phyloP scores from a whole-genome alignment of 2,329 filamentous ascomycete species.

The Sclerotinia trifoliorum region DNA sequence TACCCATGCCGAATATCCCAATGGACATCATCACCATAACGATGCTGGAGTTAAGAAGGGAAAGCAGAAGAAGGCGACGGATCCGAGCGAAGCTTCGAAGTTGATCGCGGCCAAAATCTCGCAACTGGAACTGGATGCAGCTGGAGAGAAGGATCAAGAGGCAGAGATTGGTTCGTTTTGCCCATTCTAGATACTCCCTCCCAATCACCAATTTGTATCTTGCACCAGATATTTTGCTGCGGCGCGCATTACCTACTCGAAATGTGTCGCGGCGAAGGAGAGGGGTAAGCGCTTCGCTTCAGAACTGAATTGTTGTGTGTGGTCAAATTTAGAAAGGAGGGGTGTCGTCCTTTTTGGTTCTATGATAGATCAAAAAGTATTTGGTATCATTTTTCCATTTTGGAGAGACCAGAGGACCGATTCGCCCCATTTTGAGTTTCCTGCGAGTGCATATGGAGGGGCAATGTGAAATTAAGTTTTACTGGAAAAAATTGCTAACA shows the following conservation, averaged over 20 bases:
- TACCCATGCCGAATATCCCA: conserved; percentile 36
- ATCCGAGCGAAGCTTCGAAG: conserved; percentile 87
- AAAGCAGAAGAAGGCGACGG: conserved; percentile 80
- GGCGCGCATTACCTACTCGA: not conserved
- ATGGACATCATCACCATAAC: conserved; percentile 44
- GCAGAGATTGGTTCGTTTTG: conserved; percentile 79
- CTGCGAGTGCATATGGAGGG: conserved; percentile 34
- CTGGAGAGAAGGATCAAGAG: conserved; percentile 92
- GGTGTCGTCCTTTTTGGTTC: not conserved
- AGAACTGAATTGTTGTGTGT: conserved; percentile 13
- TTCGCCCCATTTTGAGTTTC: not conserved
- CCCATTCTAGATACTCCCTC: conserved; percentile 27
- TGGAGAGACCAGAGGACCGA: not conserved
- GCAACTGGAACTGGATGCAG: conserved; percentile 89
- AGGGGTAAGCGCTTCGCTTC: conserved; percentile 22
- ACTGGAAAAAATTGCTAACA: conserved; percentile 23
- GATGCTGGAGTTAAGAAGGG: conserved; percentile 66
- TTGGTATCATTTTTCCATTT: not conserved
- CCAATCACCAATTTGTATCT: conserved; percentile 6
- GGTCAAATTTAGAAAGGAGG: not conserved
- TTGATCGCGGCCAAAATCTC: conserved; percentile 90
- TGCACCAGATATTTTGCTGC: conserved; percentile 4
- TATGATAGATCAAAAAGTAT: not conserved
- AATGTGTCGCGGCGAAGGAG: conserved; percentile 17
- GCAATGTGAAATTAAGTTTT: conserved; percentile 25